Base-by-base conservation (phyloP, 2,329 filamentous ascomycete species). In the Xylariales sp. region DNA sequence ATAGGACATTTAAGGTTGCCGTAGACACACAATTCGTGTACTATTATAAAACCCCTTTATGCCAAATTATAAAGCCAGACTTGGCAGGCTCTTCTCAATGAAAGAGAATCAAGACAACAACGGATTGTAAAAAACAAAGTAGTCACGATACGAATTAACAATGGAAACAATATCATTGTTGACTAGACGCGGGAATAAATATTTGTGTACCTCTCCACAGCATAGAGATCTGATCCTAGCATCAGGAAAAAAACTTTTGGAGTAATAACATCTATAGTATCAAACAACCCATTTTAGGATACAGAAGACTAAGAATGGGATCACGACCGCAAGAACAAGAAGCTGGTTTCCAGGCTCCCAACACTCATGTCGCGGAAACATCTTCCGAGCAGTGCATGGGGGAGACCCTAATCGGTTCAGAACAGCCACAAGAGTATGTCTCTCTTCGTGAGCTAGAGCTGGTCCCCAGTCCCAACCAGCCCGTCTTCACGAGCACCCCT, bases 391-490 rank as follows among this genome's bases (percentile, higher is more conserved):
- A 34, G 36, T 6, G 7, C 12, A 30, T 4, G 5, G 5, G 54
- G 1, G 16, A 36, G 6, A n/a, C 34, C 3, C 30, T 39, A 10
- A 10, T 8, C 36, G 30, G 18, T 7, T 23, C 12, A 1, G 10
- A 55, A 45, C 12, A 54, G 5, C 2, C 54, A 48, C 30, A 54
- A 10, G 39, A 56, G 14, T 60, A 55, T 14, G 50, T 55, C 2
- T 41, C 41, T n/a, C 56, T 65, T 3, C 23, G 41, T 28, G 55
- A 65, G 2, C 41, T 64, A 8, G 62, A 59, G 30, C 23, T 59
- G 3, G 46, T 7, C n/a, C 62, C 48, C 18, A n/a, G 16, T 39
- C 18, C 36, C 14, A 18, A 39, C 16, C 55, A 46, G 14, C 34
- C 56, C 49, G 43, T 48, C 30, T 34, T 54, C 23, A 55, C 12